A percentile compares a stretch with the other conserved stretches of the same genome.
Conservation (phyloP, 306 rosid genomes). For the Cajanus cajan region DNA sequence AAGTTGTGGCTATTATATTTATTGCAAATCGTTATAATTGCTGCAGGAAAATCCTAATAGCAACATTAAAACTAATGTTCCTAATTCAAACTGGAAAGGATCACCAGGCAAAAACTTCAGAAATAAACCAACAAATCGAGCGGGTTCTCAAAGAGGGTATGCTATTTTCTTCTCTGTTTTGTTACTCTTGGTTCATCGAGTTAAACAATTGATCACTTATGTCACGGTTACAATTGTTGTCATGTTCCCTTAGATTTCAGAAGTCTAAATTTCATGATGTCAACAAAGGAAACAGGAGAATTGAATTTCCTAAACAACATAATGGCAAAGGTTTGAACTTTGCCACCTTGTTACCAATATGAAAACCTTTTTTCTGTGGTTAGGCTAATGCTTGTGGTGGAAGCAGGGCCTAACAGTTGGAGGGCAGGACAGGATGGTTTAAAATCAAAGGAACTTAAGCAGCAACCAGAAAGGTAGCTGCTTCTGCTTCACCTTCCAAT, state of each 20-base stretch:
- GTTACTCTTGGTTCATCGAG: slow-evolving; percentile 1
- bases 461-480: slow-evolving; percentile 59
- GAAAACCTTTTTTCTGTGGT: slow-evolving; percentile 10
- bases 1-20: not conserved
- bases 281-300: slow-evolving; percentile 52
- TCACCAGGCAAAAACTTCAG: slow-evolving; percentile 46
- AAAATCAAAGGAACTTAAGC: slow-evolving; percentile 44
- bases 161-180: slow-evolving; percentile 17
- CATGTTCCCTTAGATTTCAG: slow-evolving; percentile 57
- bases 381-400: slow-evolving; percentile 27
- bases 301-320: slow-evolving; percentile 37
- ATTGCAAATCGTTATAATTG: slow-evolving; percentile 11
- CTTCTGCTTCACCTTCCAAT: slow-evolving; percentile 25
- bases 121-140: slow-evolving; percentile 54
- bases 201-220: slow-evolving; percentile 3
- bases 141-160: slow-evolving; percentile 51
- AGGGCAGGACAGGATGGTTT: slow-evolving; percentile 39
- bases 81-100: slow-evolving; percentile 54
- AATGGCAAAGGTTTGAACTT: slow-evolving; percentile 64
- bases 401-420: slow-evolving; percentile 57
- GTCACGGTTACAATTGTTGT: not conserved
- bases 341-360: slow-evolving; percentile 2
- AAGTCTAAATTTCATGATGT: slow-evolving; percentile 56
- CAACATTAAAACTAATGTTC: slow-evolving; percentile 39
- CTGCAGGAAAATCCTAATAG: slow-evolving; percentile 53